Conservation (phyloP, 225 moss, liverwort and hornwort species). For the Pleurozium schreberi region DNA sequence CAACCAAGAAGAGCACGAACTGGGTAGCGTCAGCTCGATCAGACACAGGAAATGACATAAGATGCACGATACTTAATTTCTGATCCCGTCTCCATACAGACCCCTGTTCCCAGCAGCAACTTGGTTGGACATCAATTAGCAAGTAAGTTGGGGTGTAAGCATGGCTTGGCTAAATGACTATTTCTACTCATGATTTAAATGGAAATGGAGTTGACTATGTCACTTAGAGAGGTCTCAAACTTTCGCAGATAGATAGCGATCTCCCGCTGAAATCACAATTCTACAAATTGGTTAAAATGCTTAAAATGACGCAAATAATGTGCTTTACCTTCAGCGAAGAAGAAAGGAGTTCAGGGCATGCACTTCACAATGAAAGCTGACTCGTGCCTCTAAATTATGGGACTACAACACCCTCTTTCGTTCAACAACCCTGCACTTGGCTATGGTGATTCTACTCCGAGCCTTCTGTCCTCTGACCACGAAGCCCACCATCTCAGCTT, state of each 20-base stretch:
- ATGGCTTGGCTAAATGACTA: background rate
- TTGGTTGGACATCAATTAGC: background rate
- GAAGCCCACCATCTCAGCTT: background rate
- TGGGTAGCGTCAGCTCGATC: background rate
- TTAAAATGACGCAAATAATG: background rate
- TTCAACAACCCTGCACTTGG: background rate
- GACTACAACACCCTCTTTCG: background rate
- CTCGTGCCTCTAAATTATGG: background rate
- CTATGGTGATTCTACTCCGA: background rate
- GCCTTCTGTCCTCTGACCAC: background rate
- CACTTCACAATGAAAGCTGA: background rate
- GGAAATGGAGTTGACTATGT: background rate
- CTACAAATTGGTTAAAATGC: background rate
- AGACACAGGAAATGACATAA: background rate
- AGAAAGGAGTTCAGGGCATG: background rate
- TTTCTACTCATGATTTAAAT: background rate
- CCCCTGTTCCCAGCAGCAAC: background rate
- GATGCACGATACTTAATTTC: background rate
- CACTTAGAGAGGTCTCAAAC: background rate
- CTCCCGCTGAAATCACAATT: background rate
- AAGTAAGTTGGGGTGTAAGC: background rate
- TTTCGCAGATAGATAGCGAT: background rate
- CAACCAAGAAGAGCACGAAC: background rate
- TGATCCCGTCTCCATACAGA: background rate
- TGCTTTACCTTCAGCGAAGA: background rate